Evolutionary conservation across 306 rosid species (phyloP).

Genomic region (Glycine latifolia): DNA sequence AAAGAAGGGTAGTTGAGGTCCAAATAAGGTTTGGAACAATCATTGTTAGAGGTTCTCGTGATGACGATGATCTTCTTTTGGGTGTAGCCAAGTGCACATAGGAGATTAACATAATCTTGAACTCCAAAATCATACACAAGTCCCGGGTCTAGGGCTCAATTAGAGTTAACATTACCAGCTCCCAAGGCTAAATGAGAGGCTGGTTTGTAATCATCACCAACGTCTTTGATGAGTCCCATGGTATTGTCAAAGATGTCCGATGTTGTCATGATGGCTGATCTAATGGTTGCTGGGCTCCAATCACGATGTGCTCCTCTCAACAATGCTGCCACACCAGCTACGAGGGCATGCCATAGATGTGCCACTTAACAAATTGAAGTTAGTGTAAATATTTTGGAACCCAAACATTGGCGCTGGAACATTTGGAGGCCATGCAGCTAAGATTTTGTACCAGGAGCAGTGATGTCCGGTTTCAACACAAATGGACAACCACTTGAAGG

Average conservation of each 20-base stretch:
- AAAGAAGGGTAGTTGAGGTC: conserved; percentile 85
- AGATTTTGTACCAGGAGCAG: conserved; percentile 71
- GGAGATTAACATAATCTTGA: conserved; percentile 43
- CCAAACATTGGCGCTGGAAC: neutral
- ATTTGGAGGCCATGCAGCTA: conserved; percentile 84
- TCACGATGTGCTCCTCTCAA: conserved; percentile 53
- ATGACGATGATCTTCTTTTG: conserved; percentile 50
- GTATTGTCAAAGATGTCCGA: too few relatives aligned
- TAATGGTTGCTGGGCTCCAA: conserved; percentile 52
- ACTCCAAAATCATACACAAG: neutral
- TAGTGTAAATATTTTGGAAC: neutral
- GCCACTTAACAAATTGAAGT: conserved; percentile 59
- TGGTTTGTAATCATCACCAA: too few relatives aligned
- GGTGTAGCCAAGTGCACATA: conserved; percentile 67
- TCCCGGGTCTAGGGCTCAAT: neutral
- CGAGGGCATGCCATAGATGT: conserved; percentile 48
- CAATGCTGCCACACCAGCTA: conserved; percentile 74
- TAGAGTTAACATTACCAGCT: too few relatives aligned
- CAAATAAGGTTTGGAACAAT: conserved; percentile 53
- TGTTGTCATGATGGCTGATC: too few relatives aligned
- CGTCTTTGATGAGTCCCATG: too few relatives aligned
- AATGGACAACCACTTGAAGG: conserved; percentile 60
- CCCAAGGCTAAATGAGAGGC: too few relatives aligned
- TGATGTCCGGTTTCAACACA: conserved; percentile 75
- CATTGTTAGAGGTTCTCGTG: conserved; percentile 47